These are phyloP conservation scores for Curvularia hawaiiensis DNA, from an alignment of 2,329 filamentous ascomycete genomes.

Conservation along the genomic window DNA sequence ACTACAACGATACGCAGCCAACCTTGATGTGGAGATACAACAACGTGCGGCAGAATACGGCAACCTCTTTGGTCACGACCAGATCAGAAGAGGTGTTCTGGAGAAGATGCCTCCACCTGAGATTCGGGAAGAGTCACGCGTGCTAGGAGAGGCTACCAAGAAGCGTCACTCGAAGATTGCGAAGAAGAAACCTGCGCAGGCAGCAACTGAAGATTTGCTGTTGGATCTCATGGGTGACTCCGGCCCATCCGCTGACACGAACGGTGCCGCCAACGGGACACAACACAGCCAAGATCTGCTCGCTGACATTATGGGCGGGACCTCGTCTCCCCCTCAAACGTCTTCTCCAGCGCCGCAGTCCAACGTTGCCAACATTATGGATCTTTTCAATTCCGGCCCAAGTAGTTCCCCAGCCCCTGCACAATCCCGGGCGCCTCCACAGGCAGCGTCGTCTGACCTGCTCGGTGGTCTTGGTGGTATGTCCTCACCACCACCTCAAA, in stretches of 20 bases:
- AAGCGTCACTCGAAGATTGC: slow-evolving; percentile 59
- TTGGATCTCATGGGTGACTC: slow-evolving; percentile 89
- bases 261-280: slow-evolving; percentile 60
- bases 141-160: slow-evolving; percentile 76
- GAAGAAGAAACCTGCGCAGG: slow-evolving; percentile 75
- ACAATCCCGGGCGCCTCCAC: slow-evolving; percentile 48
- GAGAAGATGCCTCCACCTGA: slow-evolving; percentile 98
- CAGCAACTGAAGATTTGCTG: slow-evolving; percentile 88
- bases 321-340: slow-evolving; percentile 53
- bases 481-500: slow-evolving; percentile 56
- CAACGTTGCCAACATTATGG: slow-evolving; percentile 75
- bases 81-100: slow-evolving; percentile 84
- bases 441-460: slow-evolving; percentile 48
- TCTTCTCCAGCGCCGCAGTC: slow-evolving; percentile 44
- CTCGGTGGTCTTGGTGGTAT: slow-evolving; percentile 52
- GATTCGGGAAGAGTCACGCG: slow-evolving; percentile 92
- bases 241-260: slow-evolving; percentile 61
- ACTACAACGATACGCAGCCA: slow-evolving; percentile 77
- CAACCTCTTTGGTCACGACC: slow-evolving; percentile 90
- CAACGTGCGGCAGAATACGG: slow-evolving; percentile 94
- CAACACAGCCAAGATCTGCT: slow-evolving; percentile 79
- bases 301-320: slow-evolving; percentile 82
- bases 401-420: slow-evolving; percentile 45
- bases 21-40: slow-evolving; percentile 93
- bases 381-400: slow-evolving; percentile 70